These are phyloP conservation scores for Debaryomyces psychrophilus DNA, from an alignment of 1,139 yeast species.

Conservation along the genomic window DNA sequence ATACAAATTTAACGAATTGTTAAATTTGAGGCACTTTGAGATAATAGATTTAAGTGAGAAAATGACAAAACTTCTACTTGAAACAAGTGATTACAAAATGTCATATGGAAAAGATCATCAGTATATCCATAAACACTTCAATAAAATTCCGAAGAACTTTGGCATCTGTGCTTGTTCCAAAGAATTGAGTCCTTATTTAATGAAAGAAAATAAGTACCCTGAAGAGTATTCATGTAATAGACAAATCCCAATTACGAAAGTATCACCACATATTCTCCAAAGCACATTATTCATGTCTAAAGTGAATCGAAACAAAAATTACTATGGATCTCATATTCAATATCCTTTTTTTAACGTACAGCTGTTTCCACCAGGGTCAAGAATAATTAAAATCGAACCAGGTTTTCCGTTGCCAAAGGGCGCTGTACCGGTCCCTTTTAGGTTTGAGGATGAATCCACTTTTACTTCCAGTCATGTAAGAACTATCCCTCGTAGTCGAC, in stretches of 20 bases:
- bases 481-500: background rate
- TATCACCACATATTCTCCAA: background rate
- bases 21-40: conserved; percentile 12
- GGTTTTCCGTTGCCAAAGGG: conserved; percentile 32
- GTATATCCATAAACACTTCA: background rate
- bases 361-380: conserved; percentile 21
- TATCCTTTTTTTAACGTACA: conserved; percentile 3
- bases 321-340: background rate
- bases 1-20: conserved; percentile 16
- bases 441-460: conserved; percentile 6
- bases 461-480: background rate
- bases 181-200: background rate
- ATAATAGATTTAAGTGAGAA: background rate
- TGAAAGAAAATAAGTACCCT: background rate
- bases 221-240: background rate
- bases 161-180: background rate
- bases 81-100: background rate
- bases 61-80: background rate
- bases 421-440: conserved; percentile 22
- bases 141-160: background rate
- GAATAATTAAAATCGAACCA: conserved; percentile 25
- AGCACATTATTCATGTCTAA: background rate
- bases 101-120: background rate
- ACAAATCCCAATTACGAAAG: background rate
- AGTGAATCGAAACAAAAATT: background rate